A percentile compares a stretch with the other conserved stretches of the same genome.
These are phyloP conservation scores for Lactarius sp. DNA, from an alignment of 768 basidiomycete species.

Conservation along the genomic window DNA sequence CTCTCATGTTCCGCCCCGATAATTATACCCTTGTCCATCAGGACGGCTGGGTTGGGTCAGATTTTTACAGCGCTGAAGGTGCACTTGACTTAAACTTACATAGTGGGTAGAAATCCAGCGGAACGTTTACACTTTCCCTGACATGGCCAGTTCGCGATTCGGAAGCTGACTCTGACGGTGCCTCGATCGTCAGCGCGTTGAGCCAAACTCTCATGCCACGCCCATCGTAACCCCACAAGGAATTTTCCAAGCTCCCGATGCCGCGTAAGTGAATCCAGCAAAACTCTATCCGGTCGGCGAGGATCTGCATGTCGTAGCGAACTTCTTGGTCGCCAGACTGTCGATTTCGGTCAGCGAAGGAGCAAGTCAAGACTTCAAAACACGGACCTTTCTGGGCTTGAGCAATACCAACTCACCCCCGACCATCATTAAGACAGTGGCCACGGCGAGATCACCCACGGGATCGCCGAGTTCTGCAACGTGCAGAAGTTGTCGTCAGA, in stretches of 20 bases:
- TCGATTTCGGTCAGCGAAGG: not conserved
- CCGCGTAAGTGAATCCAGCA: slow-evolving; percentile 98
- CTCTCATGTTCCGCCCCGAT: slow-evolving; percentile 93
- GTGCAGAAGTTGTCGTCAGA: slow-evolving; percentile 16
- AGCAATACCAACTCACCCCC: slow-evolving; percentile 88
- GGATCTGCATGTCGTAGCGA: slow-evolving; percentile 95
- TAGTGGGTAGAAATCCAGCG: slow-evolving; percentile 91
- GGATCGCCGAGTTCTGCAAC: slow-evolving; percentile 88
- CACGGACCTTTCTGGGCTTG: slow-evolving; percentile 74
- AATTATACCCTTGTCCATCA: slow-evolving; percentile 99
- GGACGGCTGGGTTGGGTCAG: slow-evolving; percentile 55
- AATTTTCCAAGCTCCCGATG: slow-evolving; percentile 91
- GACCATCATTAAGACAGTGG: slow-evolving; percentile 93
- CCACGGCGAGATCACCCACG: slow-evolving; percentile 84
- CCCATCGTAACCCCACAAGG: slow-evolving; percentile 96
- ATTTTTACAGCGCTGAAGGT: slow-evolving; percentile 15
- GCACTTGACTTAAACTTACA: slow-evolving; percentile 49
- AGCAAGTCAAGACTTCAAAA: not conserved
- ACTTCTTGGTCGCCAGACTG: slow-evolving; percentile 85
- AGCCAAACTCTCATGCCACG: slow-evolving; percentile 88
- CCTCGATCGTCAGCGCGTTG: slow-evolving; percentile 89
- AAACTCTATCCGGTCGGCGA: slow-evolving; percentile 95
- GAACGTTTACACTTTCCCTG: slow-evolving; percentile 90
- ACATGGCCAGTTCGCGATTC: slow-evolving; percentile 47
- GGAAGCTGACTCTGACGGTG: slow-evolving; percentile 33